phyloP scores from a whole-genome alignment of 306 rosid species.

The Vachellia pachyceras region DNA sequence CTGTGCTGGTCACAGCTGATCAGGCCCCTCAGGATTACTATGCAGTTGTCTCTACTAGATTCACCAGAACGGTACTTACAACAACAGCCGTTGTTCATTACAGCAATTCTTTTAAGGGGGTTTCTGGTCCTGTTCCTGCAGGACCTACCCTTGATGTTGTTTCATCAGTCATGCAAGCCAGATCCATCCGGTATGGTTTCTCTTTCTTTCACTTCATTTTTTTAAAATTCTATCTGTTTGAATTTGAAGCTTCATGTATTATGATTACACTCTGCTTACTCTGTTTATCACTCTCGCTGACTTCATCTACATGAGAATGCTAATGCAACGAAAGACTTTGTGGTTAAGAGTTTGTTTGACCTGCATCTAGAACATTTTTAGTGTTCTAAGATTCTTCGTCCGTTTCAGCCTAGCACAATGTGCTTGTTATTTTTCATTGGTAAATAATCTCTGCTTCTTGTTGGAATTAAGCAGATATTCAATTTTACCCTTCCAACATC shows the following conservation, averaged over 20 bases:
- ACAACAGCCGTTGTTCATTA: conserved; percentile 92
- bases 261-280: background rate
- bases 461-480: background rate
- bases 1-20: conserved; percentile 90
- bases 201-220: background rate
- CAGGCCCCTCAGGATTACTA: conserved; percentile 91
- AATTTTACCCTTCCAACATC: background rate
- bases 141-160: conserved; percentile 75
- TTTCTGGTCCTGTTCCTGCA: conserved; percentile 79
- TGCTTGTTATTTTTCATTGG: background rate
- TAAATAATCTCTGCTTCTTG: background rate
- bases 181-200: conserved; percentile 72
- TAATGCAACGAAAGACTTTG: background rate
- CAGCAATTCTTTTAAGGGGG: conserved; percentile 72
- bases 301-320: background rate
- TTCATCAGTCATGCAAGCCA: conserved; percentile 80
- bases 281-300: background rate
- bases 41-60: conserved; percentile 78
- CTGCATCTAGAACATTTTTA: background rate
- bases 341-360: background rate
- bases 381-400: background rate
- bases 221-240: conserved; percentile 10
- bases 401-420: background rate
- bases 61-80: conserved; percentile 72
- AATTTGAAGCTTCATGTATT: conserved; percentile 1